Percentiles rank a stretch among this genome's conserved stretches.
These are phyloP conservation scores for Acarospora socialis DNA, from an alignment of 2,329 filamentous ascomycete species.

Conservation along the genomic window DNA sequence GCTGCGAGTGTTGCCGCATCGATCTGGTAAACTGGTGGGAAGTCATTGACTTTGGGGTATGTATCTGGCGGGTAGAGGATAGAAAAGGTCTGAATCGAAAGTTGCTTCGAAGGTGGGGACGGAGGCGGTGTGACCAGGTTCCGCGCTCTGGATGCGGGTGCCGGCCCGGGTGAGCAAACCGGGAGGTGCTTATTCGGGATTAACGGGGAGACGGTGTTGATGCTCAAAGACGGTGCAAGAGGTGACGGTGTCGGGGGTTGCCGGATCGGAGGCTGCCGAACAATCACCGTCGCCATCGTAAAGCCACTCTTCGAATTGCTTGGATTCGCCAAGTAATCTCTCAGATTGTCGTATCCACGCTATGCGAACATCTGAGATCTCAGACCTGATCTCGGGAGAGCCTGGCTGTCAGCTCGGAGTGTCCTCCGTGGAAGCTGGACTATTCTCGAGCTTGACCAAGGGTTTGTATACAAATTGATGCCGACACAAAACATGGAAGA, in stretches of 20 bases:
- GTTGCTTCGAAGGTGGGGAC: conserved; percentile 47
- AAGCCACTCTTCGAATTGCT: too few species aligned
- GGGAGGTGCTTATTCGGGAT: conserved; percentile 85
- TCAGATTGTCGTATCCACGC: too few species aligned
- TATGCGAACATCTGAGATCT: too few species aligned
- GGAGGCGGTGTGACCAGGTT: conserved; percentile 46
- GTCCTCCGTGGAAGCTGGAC: too few species aligned
- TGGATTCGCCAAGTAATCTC: too few species aligned
- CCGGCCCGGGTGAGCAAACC: conserved; percentile 71
- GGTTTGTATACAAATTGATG: too few species aligned
- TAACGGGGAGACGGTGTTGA: conserved; percentile 47
- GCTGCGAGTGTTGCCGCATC: conserved; percentile 52
- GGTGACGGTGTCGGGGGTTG: conserved; percentile 36
- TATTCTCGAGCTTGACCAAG: too few species aligned
- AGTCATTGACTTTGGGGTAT: conserved; percentile 42
- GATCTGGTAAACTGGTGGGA: conserved; percentile 56
- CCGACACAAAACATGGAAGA: too few species aligned
- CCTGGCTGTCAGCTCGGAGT: too few species aligned
- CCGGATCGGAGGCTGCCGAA: conserved; percentile 30
- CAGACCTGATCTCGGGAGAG: too few species aligned
- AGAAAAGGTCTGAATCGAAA: conserved; percentile 46
- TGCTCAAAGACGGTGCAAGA: conserved; percentile 36
- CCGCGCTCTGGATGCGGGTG: conserved; percentile 21
- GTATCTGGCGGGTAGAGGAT: conserved; percentile 59
- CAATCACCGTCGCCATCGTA: conserved; percentile 33